Base-by-base conservation (phyloP, 768 basidiomycete species). In the Megacollybia marginata region DNA sequence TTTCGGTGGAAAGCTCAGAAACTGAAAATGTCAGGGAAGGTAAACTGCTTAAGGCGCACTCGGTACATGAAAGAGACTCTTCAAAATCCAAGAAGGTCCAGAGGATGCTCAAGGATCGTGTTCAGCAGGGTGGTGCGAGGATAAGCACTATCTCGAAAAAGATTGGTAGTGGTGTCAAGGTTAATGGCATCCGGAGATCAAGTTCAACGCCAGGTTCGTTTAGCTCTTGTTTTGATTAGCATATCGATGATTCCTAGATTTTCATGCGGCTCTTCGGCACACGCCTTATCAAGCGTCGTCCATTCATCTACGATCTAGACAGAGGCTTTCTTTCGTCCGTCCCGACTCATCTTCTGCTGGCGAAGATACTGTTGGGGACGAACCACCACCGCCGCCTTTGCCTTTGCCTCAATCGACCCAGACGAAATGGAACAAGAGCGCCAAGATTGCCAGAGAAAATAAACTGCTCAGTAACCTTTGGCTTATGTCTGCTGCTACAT, bases 401-500 rank as follows among this genome's bases (percentile, higher is more conserved):
- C 54, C 59, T 35, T 59, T 62, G 48, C 65, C 66, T 5, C 58
- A 68, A 12, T 52, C 60, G 28, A 57, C 61, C 50, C 62, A 56
- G 49, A 66, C 48, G 57, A 66, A 65, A 51, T 56, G 65, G 48
- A 72, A 70, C 47, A 59, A 62, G 47, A 73, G 69, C 43, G 67
- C 70, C 6, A 67, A 73, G 3, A 72, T 71, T 16, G 72, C 74
- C 19, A 84, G 83, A 54, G 80, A 82, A 48, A 78, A 79, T 36
- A 70, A 82, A 20, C 66, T 96, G 28, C 69, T 96, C 51, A 88
- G 85, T 51, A 83, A 92, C 56, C 68, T 97, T 7, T 99, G 96
- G 96, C 67, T 96, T 5, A 90, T 92, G 78, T 88, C 86, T 7
- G 91, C 95, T 1, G 92, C 96, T 13, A 96, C 91, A 0, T 98